phyloP scores from a whole-genome alignment of 108 stramenopile genomes.

The Thalassiosira profunda region DNA sequence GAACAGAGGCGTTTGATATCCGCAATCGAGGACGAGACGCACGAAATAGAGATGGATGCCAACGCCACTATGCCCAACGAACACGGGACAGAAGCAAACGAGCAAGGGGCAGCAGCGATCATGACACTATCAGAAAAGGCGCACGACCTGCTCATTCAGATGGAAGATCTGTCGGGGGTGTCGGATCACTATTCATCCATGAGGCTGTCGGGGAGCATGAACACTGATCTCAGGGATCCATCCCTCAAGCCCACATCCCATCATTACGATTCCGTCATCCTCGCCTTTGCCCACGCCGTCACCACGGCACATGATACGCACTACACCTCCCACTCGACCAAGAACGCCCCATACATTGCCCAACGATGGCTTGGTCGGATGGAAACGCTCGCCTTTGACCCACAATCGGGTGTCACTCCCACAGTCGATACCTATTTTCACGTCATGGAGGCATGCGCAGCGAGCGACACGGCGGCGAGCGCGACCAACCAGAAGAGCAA shows the following conservation, averaged over 20 bases:
- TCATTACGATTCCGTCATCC: slow-evolving; percentile 45
- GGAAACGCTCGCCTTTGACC: slow-evolving; percentile 37
- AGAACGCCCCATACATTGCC: slow-evolving; percentile 40
- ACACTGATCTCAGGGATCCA: slow-evolving; percentile 7
- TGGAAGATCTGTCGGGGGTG: slow-evolving; percentile 51
- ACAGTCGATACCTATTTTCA: slow-evolving; percentile 48
- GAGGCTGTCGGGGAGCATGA: slow-evolving; percentile 18
- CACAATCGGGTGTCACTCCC: slow-evolving; percentile 21
- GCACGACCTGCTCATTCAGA: slow-evolving; percentile 38
- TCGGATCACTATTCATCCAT: slow-evolving; percentile 47
- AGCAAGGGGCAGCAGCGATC: slow-evolving; percentile 4
- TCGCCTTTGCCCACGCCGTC: slow-evolving; percentile 31
- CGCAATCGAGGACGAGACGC: not conserved
- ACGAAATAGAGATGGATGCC: slow-evolving; percentile 10
- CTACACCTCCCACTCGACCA: slow-evolving; percentile 25
- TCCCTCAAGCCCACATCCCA: slow-evolving; percentile 36
- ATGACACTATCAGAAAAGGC: slow-evolving; percentile 37
- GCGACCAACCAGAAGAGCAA: slow-evolving; percentile 11
- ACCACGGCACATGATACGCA: slow-evolving; percentile 25
- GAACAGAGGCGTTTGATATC: slow-evolving; percentile 30
- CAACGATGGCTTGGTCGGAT: slow-evolving; percentile 48
- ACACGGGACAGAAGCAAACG: slow-evolving; percentile 10
- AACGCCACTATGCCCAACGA: slow-evolving; percentile 4
- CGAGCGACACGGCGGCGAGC: slow-evolving; percentile 1
- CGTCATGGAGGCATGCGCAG: slow-evolving; percentile 46